A percentile compares a stretch with the other conserved stretches of the same genome.
phyloP scores from a whole-genome alignment of 2,329 filamentous ascomycete species.

The Trichoderma sp. region DNA sequence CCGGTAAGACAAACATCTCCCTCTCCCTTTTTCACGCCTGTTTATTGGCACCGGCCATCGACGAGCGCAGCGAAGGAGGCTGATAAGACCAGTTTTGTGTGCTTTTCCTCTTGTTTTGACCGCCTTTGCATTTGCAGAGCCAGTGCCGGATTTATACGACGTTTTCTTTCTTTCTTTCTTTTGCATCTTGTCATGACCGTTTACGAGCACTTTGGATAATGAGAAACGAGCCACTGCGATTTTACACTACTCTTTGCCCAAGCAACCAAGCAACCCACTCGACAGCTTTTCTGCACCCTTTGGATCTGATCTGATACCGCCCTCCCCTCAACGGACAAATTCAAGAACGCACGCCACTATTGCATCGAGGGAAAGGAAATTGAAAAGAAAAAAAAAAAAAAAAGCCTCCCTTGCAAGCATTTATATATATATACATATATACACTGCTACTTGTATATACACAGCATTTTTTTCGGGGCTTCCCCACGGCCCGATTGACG shows the following conservation, averaged over 20 bases:
- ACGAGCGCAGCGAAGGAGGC: not conserved
- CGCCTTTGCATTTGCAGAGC: conserved; percentile 13
- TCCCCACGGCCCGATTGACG: conserved; percentile 22
- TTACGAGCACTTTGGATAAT: conserved; percentile 27
- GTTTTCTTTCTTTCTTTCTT: not conserved
- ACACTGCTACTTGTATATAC: not conserved
- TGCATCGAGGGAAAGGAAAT: conserved; percentile 15
- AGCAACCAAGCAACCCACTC: conserved; percentile 16
- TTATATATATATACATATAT: conserved; percentile 7
- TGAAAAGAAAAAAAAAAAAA: conserved; percentile 3
- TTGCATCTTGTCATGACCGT: conserved; percentile 26
- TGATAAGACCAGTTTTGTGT: conserved; percentile 18
- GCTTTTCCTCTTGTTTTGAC: not conserved
- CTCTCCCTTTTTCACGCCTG: conserved; percentile 24
- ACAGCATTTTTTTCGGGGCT: not conserved
- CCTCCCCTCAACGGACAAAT: not conserved
- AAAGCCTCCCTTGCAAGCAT: conserved; percentile 5
- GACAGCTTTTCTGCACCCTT: conserved; percentile 8
- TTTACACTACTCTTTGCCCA: conserved; percentile 14
- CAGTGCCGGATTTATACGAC: conserved; percentile 13
- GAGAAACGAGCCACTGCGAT: conserved; percentile 27
- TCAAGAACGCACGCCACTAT: not conserved
- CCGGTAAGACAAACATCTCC: conserved; percentile 21
- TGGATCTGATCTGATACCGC: conserved; percentile 16
- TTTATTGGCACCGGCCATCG: not conserved